A percentile compares a stretch with the other conserved stretches of the same genome.
Evolutionary conservation across 1,139 yeast species (phyloP).

Genomic region (Pichia sp.): DNA sequence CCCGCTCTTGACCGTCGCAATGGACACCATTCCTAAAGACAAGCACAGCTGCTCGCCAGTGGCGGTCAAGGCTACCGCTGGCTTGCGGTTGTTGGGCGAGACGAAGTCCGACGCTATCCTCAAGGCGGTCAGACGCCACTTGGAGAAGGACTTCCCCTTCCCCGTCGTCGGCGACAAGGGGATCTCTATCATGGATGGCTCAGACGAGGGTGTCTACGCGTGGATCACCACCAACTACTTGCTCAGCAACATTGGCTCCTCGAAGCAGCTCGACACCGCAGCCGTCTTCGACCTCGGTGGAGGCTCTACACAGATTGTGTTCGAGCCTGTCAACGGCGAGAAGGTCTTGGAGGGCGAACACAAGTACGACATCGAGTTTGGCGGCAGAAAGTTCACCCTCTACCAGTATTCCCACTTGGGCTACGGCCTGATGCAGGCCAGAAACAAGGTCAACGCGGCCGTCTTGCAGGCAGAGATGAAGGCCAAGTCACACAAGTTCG

Average conservation of each 20-base stretch:
- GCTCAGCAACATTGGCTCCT: conserved; percentile 83
- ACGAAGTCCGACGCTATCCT: conserved; percentile 67
- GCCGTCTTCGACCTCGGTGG: conserved; percentile 98
- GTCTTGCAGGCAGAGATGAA: conserved; percentile 49
- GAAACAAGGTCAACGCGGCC: conserved; percentile 69
- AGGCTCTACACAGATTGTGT: conserved; percentile 96
- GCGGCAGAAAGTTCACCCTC: conserved; percentile 71
- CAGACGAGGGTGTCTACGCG: conserved; percentile 97
- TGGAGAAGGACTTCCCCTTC: conserved; percentile 80
- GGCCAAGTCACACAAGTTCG: conserved; percentile 27
- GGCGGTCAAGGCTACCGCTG: conserved; percentile 98
- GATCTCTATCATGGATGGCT: conserved; percentile 89
- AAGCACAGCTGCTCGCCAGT: conserved; percentile 81
- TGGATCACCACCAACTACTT: conserved; percentile 96
- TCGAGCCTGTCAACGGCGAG: conserved; percentile 72
- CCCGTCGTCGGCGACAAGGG: conserved; percentile 85
- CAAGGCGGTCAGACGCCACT: conserved; percentile 66
- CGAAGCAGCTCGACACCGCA: conserved; percentile 73
- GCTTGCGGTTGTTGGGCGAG: conserved; percentile 80
- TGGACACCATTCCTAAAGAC: conserved; percentile 67
- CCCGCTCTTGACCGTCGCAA: conserved; percentile 68
- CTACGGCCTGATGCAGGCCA: conserved; percentile 91
- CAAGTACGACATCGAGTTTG: conserved; percentile 74
- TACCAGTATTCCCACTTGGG: conserved; percentile 96
- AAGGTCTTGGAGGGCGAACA: conserved; percentile 83